Evolutionary conservation across 768 basidiomycete genomes (phyloP).

Genomic region (Russula sp.): DNA sequence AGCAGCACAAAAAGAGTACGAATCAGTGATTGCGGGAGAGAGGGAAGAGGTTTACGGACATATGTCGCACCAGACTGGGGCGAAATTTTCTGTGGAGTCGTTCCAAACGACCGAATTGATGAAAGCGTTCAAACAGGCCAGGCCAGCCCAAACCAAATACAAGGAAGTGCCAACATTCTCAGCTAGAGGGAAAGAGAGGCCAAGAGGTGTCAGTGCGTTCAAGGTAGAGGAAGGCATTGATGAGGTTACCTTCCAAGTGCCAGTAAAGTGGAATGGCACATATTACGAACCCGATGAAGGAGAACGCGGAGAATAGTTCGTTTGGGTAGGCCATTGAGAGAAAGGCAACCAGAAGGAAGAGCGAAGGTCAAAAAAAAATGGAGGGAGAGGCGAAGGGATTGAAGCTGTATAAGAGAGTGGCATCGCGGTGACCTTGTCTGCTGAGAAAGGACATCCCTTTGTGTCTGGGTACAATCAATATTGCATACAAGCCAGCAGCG

Average conservation of each 20-base stretch:
- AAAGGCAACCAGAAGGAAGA: background rate
- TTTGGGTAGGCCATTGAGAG: constrained; percentile 12
- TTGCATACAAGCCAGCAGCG: background rate
- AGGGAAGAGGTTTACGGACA: constrained; percentile 29
- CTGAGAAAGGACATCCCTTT: background rate
- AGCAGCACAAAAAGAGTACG: background rate
- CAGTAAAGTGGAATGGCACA: constrained; percentile 46
- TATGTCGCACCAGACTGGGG: constrained; percentile 52
- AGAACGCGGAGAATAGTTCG: constrained; percentile 28
- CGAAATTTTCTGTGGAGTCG: constrained; percentile 40
- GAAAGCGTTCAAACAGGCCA: constrained; percentile 50
- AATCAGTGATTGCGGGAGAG: background rate
- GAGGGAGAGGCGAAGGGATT: background rate
- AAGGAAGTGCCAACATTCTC: constrained; percentile 67
- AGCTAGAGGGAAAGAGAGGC: constrained; percentile 28
- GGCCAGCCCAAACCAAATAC: constrained; percentile 60
- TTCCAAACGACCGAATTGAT: constrained; percentile 69
- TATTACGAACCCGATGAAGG: constrained; percentile 44
- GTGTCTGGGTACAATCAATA: background rate
- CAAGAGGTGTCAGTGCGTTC: background rate
- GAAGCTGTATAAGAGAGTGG: too few relatives aligned
- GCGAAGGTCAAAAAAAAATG: background rate
- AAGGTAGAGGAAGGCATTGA: background rate
- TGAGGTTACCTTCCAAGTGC: constrained; percentile 41
- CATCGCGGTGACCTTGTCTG: background rate